These are phyloP conservation scores for Lachnellula occidentalis DNA, from an alignment of 2,329 filamentous ascomycete genomes.

Conservation along the genomic window DNA sequence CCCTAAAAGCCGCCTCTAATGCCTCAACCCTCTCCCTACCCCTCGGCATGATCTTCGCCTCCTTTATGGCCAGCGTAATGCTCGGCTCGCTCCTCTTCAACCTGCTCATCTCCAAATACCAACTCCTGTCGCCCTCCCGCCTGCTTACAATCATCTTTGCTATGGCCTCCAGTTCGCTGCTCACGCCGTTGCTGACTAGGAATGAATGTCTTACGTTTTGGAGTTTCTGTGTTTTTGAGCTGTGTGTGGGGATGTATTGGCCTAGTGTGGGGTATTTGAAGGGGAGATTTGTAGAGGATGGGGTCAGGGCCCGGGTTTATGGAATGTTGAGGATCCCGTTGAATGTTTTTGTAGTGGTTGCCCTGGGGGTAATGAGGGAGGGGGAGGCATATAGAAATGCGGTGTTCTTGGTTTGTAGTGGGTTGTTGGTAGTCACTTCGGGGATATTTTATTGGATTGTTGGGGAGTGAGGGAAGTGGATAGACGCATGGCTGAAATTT, in stretches of 20 bases:
- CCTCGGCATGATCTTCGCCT: conserved; percentile 50
- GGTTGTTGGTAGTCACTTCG: conserved; percentile 21
- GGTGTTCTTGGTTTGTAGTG: conserved; percentile 30
- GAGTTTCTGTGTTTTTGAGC: conserved; percentile 52
- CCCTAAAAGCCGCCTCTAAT: conserved; percentile 44
- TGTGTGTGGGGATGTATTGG: conserved; percentile 52
- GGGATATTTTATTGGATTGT: conserved; percentile 24
- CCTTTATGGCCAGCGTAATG: conserved; percentile 55
- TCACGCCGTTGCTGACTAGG: conserved; percentile 38
- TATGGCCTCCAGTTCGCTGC: conserved; percentile 34
- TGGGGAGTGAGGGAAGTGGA: conserved; percentile 9
- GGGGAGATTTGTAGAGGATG: conserved; percentile 48
- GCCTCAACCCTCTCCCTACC: conserved; percentile 26
- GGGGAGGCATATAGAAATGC: conserved; percentile 31
- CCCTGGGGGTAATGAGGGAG: conserved; percentile 42
- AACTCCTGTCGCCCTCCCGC: conserved; percentile 26
- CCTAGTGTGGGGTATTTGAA: conserved; percentile 52
- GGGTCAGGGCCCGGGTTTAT: conserved; percentile 48
- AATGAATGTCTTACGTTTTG: conserved; percentile 44
- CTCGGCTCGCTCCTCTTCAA: conserved; percentile 52
- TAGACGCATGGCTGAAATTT: too few species aligned
- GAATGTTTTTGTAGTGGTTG: conserved; percentile 50
- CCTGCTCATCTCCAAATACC: conserved; percentile 25
- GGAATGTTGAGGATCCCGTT: conserved; percentile 52
- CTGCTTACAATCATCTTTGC: conserved; percentile 38